These are phyloP conservation scores for Paecilomyces fulvus DNA, from an alignment of 2,329 filamentous ascomycete genomes.

Conservation along the genomic window DNA sequence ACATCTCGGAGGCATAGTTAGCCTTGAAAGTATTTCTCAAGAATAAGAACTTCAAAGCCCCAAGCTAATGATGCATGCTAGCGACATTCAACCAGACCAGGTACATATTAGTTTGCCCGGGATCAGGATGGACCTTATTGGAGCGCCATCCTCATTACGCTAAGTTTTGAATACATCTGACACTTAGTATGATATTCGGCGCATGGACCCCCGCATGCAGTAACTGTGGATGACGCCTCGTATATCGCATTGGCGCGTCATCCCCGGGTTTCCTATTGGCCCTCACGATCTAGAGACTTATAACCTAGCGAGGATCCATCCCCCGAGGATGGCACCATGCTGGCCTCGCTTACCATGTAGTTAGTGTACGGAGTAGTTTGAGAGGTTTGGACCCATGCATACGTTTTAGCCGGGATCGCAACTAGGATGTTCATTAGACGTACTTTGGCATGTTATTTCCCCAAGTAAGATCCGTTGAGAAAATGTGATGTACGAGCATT, in stretches of 20 bases:
- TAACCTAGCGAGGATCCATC: neutral
- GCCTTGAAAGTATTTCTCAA: neutral
- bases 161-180: neutral
- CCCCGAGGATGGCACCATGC: neutral
- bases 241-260: neutral
- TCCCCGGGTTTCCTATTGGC: neutral
- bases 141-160: neutral
- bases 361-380: too few relatives aligned
- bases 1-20: neutral
- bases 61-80: neutral
- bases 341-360: neutral
- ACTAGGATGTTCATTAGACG: neutral
- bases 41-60: neutral
- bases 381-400: neutral
- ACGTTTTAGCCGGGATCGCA: neutral
- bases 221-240: neutral
- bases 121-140: neutral
- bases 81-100: neutral
- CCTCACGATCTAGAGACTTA: neutral
- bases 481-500: neutral
- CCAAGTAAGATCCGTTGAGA: neutral
- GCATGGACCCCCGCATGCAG: neutral
- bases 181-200: neutral
- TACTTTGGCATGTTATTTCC: neutral
- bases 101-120: neutral